Percentiles rank a stretch among this genome's conserved stretches.
Conservation (phyloP, 371 early-diverging fungal genomes). For the Mortierella sp. region DNA sequence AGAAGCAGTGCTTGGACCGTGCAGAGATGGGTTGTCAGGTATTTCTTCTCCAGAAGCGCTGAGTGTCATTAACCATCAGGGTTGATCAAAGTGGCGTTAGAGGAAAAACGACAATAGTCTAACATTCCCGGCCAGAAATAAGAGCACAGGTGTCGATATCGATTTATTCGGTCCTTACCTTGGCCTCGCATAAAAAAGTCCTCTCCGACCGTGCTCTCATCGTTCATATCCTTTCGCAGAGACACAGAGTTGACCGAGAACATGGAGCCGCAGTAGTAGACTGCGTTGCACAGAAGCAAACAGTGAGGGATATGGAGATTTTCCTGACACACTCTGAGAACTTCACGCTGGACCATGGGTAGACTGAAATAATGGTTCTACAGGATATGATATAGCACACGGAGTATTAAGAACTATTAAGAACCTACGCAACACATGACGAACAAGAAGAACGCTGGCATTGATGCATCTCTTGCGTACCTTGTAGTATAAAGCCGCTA, state of each 20-base stretch:
- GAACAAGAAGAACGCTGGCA: no score
- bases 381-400: no score
- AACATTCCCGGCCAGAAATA: no score
- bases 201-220: conserved; percentile 48
- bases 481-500: conserved; percentile 29
- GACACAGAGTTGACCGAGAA: conserved; percentile 25
- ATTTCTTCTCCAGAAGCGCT: conserved; percentile 46
- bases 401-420: no score
- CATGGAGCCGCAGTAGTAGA: conserved; percentile 53
- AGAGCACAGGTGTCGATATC: no score
- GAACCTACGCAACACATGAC: no score
- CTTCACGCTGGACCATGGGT: conserved; percentile 50
- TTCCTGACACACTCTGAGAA: conserved; percentile 43
- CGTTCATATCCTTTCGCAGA: conserved; percentile 34
- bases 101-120: neutral
- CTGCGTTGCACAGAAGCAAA: conserved; percentile 47
- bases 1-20: conserved; percentile 46
- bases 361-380: conserved; percentile 37
- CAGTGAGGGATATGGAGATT: conserved; percentile 51
- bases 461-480: conserved; percentile 8
- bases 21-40: conserved; percentile 48
- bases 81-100: neutral
- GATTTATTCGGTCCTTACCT: conserved; percentile 19
- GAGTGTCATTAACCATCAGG: neutral
- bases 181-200: conserved; percentile 51